Evolutionary conservation across 2,329 filamentous ascomycete genomes (phyloP), one percentile per base, ranked within the genome.

Genomic region (Boeremia lycopersici): DNA sequence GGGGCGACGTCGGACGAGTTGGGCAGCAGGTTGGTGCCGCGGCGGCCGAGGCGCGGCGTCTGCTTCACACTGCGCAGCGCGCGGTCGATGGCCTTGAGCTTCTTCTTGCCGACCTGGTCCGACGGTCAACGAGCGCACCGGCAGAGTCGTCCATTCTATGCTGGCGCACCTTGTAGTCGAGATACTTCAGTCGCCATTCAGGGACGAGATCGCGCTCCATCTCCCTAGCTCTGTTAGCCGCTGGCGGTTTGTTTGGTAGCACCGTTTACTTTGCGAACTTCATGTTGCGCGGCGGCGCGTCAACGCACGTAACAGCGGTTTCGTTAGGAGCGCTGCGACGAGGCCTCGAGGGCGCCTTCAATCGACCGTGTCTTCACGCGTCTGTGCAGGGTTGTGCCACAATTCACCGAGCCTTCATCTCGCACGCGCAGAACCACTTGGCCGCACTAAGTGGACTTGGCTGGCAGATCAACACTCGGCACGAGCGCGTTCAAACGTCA

Each of bases 141-240:
- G 39, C 42, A 48, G 42, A 52, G 25, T 19, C n/a, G n/a, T n/a
- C n/a, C n/a, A n/a, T n/a, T n/a, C 40, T 42, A 25, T n/a, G 12
- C 13, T 4, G 17, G 64, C 74, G 49, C 52, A 87, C 87, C 82
- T 96, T 96, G 82, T 98, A 98, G 77, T 97, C 86, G 65, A 98
- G 84, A 75, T 97, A 98, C 76, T 96, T 96, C 74, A 88, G 84
- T 69, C 90, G 86, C 93, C 93, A 98, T 84, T 98, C 93, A 71
- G 93, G 93, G 61, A 97, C 91, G 48, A 92, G 84, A 68, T 96
- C 90, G 70, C 89, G 85, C 72, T 96, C 91, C 60, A 96, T 83
- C 78, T 96, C 91, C 72, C 84, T 86, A 25, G 42, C 26, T 17
- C 17, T 42, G 44, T 30, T 33, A n/a, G 59, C 67, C 51, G 25